Percentiles rank a stretch among this genome's conserved stretches.
Evolutionary conservation across 805 yeast species (phyloP).

Genomic region (Hanseniaspora mollemarum): DNA sequence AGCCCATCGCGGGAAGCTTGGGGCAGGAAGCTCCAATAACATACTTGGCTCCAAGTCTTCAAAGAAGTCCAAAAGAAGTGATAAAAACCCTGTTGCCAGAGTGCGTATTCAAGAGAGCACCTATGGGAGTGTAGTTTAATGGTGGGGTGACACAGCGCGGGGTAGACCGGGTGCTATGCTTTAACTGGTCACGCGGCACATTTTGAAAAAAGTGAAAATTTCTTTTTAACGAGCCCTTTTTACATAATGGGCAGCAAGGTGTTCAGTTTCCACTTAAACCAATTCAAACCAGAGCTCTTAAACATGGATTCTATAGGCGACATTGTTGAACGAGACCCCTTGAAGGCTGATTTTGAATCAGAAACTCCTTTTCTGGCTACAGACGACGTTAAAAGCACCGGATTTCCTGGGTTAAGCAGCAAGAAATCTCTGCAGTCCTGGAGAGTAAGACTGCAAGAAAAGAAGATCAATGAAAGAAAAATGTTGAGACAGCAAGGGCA

Average conservation of each 20-base stretch:
- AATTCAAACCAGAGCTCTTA: not conserved
- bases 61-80: no score
- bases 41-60: no score
- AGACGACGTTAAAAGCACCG: constrained; percentile 17
- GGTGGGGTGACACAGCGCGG: no score
- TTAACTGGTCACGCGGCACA: no score
- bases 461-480: constrained; percentile 22
- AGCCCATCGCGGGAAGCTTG: no score
- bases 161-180: no score
- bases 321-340: constrained; percentile 51
- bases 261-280: no score
- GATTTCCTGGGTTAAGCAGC: constrained; percentile 29
- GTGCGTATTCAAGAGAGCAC: not conserved
- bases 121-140: constrained; percentile 4
- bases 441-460: constrained; percentile 35
- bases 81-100: not conserved
- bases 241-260: no score
- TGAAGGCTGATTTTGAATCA: constrained; percentile 23
- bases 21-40: no score
- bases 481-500: not conserved
- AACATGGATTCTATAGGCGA: constrained; percentile 61
- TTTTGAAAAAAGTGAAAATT: no score
- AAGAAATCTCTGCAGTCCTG: constrained; percentile 39
- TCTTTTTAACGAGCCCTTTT: no score
- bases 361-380: not conserved